Conservation (phyloP, 2,329 filamentous ascomycete genomes). For the Onygena corvina region DNA sequence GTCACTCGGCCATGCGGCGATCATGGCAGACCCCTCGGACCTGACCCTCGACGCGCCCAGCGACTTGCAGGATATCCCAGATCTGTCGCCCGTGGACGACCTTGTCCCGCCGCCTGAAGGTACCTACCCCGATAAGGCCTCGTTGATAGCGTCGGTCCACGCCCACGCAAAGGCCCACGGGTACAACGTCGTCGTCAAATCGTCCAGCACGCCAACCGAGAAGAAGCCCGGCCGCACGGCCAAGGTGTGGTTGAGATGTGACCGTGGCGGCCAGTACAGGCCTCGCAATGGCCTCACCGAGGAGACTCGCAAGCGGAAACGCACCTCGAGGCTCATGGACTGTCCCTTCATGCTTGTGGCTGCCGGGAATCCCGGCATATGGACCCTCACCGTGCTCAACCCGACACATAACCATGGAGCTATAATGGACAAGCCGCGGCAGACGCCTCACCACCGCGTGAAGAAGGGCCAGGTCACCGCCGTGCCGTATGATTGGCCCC, state of each 20-base stretch:
- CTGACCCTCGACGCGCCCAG: conserved; percentile 35
- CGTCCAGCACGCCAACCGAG: conserved; percentile 35
- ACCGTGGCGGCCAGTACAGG: conserved; percentile 35
- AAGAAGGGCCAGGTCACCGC: conserved; percentile 35
- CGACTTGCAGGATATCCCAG: conserved; percentile 36
- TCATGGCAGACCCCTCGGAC: conserved; percentile 33
- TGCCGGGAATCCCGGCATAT: conserved; percentile 34
- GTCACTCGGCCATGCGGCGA: conserved; percentile 14
- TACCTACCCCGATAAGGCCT: conserved; percentile 33
- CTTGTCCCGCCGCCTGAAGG: conserved; percentile 33
- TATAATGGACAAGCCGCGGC: conserved; percentile 31
- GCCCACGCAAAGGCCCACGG: conserved; percentile 33
- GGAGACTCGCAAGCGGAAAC: conserved; percentile 34
- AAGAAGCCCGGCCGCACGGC: conserved; percentile 36
- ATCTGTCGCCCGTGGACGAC: conserved; percentile 29
- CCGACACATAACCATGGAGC: conserved; percentile 35
- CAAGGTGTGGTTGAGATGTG: conserved; percentile 36
- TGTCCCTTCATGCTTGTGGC: conserved; percentile 36
- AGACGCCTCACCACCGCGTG: conserved; percentile 31
- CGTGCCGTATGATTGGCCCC: conserved; percentile 36
- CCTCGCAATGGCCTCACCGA: conserved; percentile 36
- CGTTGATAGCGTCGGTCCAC: conserved; percentile 32
- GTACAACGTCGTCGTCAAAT: conserved; percentile 37
- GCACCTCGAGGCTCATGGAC: conserved; percentile 35
- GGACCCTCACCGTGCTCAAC: conserved; percentile 33